These are phyloP conservation scores for Xerophyta viscosa DNA, from an alignment of 106 monocot species.

Conservation along the genomic window DNA sequence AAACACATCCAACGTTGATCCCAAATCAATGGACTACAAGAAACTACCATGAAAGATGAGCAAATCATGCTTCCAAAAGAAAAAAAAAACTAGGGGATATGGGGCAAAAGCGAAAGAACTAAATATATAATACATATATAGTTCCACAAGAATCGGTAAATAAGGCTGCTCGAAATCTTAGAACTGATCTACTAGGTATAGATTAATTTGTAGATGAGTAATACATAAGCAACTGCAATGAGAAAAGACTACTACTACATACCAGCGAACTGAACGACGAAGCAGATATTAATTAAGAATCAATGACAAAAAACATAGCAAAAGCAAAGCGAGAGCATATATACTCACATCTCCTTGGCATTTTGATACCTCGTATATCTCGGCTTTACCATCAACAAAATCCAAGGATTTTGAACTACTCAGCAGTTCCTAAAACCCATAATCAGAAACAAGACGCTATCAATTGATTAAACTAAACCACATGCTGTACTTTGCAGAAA, in stretches of 20 bases:
- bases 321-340: neutral
- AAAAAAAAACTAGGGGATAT: no score
- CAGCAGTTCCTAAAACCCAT: conserved; percentile 52
- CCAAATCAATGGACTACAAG: no score
- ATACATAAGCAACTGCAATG: neutral
- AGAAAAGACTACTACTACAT: neutral
- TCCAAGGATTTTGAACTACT: conserved; percentile 46
- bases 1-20: no score
- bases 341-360: conserved; percentile 91
- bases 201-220: neutral
- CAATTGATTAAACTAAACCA: no score
- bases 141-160: no score
- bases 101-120: no score
- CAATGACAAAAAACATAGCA: neutral
- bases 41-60: no score
- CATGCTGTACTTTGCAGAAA: no score
- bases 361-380: conserved; percentile 63
- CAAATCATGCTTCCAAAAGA: no score
- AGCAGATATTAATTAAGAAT: neutral
- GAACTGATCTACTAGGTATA: neutral
- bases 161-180: no score
- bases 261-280: neutral
- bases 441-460: neutral
- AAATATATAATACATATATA: no score
- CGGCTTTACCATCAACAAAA: conserved; percentile 61